Evolutionary conservation across 306 rosid species (phyloP), one percentile per base, ranked within the genome.

Genomic region (Prinsepia uniflora): DNA sequence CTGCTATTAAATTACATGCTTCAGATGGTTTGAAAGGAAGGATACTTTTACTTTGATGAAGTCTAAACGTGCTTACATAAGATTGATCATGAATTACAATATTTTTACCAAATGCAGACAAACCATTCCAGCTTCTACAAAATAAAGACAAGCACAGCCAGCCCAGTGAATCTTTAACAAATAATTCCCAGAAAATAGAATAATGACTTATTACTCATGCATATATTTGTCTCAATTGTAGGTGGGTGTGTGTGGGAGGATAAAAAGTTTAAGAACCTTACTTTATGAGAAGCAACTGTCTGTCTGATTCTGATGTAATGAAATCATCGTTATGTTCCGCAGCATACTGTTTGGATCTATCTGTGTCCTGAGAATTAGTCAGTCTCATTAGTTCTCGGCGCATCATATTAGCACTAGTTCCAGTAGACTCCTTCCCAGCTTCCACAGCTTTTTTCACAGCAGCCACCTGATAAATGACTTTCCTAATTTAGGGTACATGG

Each of bases 261-360:
- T 39, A 43, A 41, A 34, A 53, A 60, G 58, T 39, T 24, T 14
- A 53, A 55, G 39, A 77, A 52, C 36, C 30, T n/a, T 85, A 91
- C 97, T 81, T 95, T 75, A 91, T 91, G 67, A 91, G 96, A 82
- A 95, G 99, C 87, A 86, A 73, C 75, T 91, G 97, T 73, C 93
- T 85, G 72, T 95, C 97, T 30, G 97, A 95, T 80, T 91, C 99
- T 40, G 99, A 95, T 42, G 90, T 76, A 71, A 95, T 91, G 80
- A 89, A 82, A 80, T 91, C 96, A 22, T 91, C 96, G 57, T 76
- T 84, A 66, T 81, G 84, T 52, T 78, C 79, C 52, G 89, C 75
- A 70, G 73, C n/a, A 65, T 86, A 89, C 22, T 79, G 83, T 85
- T 82, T 72, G 75, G 90, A 76, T 60, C 82, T 56, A 43, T 84